These are phyloP conservation scores for Yamadazyma nakazawae DNA, from an alignment of 805 yeast species.

Conservation along the genomic window DNA sequence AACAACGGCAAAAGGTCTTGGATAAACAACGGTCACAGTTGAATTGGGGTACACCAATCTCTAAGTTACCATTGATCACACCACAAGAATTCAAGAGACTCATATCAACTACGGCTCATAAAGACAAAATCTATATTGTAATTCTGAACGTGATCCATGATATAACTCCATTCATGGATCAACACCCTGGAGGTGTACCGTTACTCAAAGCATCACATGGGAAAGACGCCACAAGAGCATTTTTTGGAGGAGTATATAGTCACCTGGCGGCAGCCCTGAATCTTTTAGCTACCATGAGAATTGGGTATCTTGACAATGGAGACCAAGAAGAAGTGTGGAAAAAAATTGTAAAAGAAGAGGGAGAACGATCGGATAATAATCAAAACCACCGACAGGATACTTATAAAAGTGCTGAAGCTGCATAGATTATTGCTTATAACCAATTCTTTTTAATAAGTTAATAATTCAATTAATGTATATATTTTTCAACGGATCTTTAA, in stretches of 20 bases:
- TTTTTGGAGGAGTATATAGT: constrained; percentile 90
- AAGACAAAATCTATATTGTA: constrained; percentile 63
- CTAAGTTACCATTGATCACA: constrained; percentile 68
- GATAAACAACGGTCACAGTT: constrained; percentile 74
- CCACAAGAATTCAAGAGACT: constrained; percentile 45
- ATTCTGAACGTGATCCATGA: constrained; percentile 93
- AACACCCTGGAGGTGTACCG: constrained; percentile 92
- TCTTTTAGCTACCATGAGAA: constrained; percentile 87
- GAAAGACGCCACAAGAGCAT: constrained; percentile 90
- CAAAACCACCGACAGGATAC: constrained; percentile 16
- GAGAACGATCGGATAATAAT: constrained; percentile 34
- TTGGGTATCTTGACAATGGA: constrained; percentile 80
- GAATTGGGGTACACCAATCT: constrained; percentile 94
- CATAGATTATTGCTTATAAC: constrained; percentile 16
- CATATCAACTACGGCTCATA: constrained; percentile 32
- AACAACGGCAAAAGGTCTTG: constrained; percentile 75
- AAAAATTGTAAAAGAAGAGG: constrained; percentile 63
- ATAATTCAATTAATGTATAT: neutral
- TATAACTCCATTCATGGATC: constrained; percentile 83
- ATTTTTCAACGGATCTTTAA: neutral
- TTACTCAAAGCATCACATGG: constrained; percentile 80
- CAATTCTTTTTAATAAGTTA: neutral
- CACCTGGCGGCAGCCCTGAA: constrained; percentile 94
- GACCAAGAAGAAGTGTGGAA: constrained; percentile 82
- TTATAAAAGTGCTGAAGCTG: constrained; percentile 36